Base-by-base conservation (phyloP, 2,329 filamentous ascomycete species). In the Sphaerostilbella broomeana region DNA sequence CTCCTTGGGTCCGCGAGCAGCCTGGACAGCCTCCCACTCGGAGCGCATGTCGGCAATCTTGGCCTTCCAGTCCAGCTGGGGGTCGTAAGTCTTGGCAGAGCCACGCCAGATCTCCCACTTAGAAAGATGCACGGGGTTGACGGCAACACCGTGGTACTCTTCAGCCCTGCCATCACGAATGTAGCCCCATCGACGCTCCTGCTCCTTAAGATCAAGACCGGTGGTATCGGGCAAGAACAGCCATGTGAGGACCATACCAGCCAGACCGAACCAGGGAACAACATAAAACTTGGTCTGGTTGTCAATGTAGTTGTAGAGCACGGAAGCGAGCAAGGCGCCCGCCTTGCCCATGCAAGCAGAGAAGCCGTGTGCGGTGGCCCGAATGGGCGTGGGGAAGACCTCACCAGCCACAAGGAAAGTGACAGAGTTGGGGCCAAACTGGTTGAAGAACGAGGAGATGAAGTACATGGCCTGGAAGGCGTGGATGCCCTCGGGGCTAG, bases 401-500 rank as follows among this genome's bases (percentile, higher is more conserved):
- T 97, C 90, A 29, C 87, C 90, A 29, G 90, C 90, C 24, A 94
- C 86, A 51, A 97, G 77, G 84, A 97, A 97, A 47, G 89, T 95
- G 55, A 95, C 88, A 32, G 80, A 83, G 75, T 97, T 97, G 64
- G 90, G 90, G 10, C 90, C 90, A 57, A 97, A 97, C 62, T 97
- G 90, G 75, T 95, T 95, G 81, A 97, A 97, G 73, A 97, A 97
- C 17, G 86, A 94, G 6, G 87, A 94, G 52, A 97, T 63, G 69
- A 95, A 95, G 75, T 95, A 95, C 87, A 97, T 95, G 58, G 89
- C 80, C 70, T 95, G 89, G 81, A 97, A 97, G n/a, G 74, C 70
- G 56, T 86, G 80, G 60, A 95, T 83, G 53, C 86, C 78, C 5
- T 70, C 69, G 1, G 73, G 67, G 35, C 70, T 71, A 15, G 77